Conservation (phyloP, 2,329 filamentous ascomycete genomes). For the Fusarium pilosicola region DNA sequence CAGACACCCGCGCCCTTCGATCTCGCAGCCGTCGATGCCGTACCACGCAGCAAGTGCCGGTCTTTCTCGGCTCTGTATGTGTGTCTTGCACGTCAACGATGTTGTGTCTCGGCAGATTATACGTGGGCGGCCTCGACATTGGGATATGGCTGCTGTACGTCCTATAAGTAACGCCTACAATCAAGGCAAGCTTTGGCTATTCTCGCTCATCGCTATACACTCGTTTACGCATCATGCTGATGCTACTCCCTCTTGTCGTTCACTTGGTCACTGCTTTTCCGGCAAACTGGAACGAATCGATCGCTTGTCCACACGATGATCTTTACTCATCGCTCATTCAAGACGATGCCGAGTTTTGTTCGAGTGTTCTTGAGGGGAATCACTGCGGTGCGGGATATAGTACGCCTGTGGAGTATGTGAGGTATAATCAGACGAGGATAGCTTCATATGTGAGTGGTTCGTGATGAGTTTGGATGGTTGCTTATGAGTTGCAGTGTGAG, state of each 20-base stretch:
- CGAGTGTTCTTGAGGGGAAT: slow-evolving; percentile 40
- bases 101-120: slow-evolving; percentile 36
- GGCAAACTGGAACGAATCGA: slow-evolving; percentile 28
- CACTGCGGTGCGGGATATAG: slow-evolving; percentile 37
- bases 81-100: background rate
- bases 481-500: slow-evolving; percentile 39
- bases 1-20: slow-evolving; percentile 24
- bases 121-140: slow-evolving; percentile 2
- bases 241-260: slow-evolving; percentile 24
- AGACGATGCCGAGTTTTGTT: slow-evolving; percentile 45
- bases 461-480: background rate
- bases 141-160: background rate
- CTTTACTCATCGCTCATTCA: slow-evolving; percentile 46
- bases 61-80: slow-evolving; percentile 6
- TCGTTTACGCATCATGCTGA: slow-evolving; percentile 39
- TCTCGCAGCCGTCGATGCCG: slow-evolving; percentile 24
- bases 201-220: slow-evolving; percentile 11
- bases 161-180: slow-evolving; percentile 30
- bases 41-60: slow-evolving; percentile 25
- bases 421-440: slow-evolving; percentile 44
- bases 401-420: slow-evolving; percentile 45
- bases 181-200: background rate
- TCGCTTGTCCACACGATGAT: slow-evolving; percentile 42
- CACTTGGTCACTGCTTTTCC: slow-evolving; percentile 14
- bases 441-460: slow-evolving; percentile 46